Evolutionary conservation across 495 filamentous ascomycete genomes (phyloP), one percentile per base, ranked within the genome.

Genomic region (Aspergillus bridgeri): DNA sequence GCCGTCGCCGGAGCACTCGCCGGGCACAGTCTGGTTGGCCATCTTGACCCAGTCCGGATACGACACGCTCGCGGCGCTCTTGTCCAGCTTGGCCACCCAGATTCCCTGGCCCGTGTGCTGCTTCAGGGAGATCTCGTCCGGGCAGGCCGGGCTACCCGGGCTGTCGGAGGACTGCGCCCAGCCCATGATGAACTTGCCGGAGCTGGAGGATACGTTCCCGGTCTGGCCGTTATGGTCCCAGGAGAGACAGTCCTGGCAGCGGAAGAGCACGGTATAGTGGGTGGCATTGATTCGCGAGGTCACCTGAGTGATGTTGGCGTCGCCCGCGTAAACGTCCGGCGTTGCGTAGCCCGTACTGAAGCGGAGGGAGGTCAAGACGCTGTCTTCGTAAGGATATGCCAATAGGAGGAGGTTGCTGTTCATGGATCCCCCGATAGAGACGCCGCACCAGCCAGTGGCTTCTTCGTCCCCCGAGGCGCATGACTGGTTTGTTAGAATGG

Each of bases 371-470:
- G 61, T 63, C 6, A 60, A 19, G 24, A 63, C 25, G 7, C 19
- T 23, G 24, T 54, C 48, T 15, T 57, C 56, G 45, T 57, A 24
- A 1, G 61, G 53, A 20, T 63, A 63, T 1, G 61, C 57, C 45
- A 63, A 33, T 0, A 63, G 27, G 25, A 63, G 49, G 18, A 63
- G 53, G 5, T 54, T 57, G 27, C 20, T 57, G 49, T 13, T 57
- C 61, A 63, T 63, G 19, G 18, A n/a, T 11, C 53, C 50, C 18
- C 57, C 54, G 3, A 63, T 20, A 15, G 57, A 54, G 13, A 63
- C 17, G 18, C 61, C 61, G 49, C 61, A 63, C 61, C 61, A 63
- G 6, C 62, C 62, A 23, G 58, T 18, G 24, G 27, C 53, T n/a
- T 50, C 21, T 24, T 38, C 49, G 48, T 61, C 42, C 24, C 42